Conservation (phyloP, 2,329 filamentous ascomycete species). For the Orbilia quercus region DNA sequence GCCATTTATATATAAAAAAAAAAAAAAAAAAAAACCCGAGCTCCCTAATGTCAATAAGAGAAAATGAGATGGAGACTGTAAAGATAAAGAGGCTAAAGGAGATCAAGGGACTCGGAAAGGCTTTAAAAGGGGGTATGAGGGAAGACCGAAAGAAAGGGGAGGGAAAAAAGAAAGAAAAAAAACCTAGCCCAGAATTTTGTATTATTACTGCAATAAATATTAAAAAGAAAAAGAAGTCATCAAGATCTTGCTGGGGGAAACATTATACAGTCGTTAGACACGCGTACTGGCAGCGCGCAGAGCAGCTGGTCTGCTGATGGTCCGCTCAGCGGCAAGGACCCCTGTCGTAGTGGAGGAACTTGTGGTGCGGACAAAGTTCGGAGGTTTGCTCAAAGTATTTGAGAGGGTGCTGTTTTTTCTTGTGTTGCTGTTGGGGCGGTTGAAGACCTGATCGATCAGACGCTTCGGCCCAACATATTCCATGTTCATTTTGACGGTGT, state of each 20-base stretch:
- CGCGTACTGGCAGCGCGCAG: constrained; percentile 55
- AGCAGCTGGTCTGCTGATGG: constrained; percentile 45
- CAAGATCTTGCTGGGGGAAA: constrained; percentile 1
- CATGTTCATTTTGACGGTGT: constrained; percentile 69
- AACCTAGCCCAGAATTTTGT: constrained; percentile 3
- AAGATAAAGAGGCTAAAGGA: no score
- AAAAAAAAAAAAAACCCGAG: constrained; percentile 8
- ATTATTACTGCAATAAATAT: constrained; percentile 1
- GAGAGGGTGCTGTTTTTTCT: constrained; percentile 34
- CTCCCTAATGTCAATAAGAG: constrained; percentile 3
- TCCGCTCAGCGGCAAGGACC: constrained; percentile 34
- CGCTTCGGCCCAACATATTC: constrained; percentile 73
- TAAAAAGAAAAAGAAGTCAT: not conserved
- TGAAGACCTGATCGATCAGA: constrained; percentile 74
- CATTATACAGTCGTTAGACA: constrained; percentile 21
- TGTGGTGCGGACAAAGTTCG: constrained; percentile 36
- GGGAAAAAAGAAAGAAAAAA: not conserved
- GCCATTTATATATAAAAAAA: constrained; percentile 34
- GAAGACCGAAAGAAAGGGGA: no score
- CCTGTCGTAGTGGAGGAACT: constrained; percentile 48
- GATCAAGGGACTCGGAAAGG: no score
- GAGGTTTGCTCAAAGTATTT: constrained; percentile 24
- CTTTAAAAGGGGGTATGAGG: no score
- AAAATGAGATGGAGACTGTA: not conserved
- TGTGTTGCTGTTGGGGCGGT: constrained; percentile 63